Conservation (phyloP, 108 stramenopile genomes). For the Fragilaria radians region DNA sequence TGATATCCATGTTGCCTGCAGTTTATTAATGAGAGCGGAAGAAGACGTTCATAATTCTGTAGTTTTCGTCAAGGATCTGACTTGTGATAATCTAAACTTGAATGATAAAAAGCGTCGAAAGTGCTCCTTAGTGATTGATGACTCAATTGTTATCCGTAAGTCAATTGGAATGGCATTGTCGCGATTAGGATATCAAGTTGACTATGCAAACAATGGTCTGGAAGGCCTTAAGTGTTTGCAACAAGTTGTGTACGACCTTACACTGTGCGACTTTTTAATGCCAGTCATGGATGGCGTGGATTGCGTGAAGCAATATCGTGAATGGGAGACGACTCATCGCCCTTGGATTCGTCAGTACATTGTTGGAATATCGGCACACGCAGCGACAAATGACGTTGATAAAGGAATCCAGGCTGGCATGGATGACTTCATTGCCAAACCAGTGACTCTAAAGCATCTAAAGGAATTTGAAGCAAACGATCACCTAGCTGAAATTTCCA, state of each 20-base stretch:
- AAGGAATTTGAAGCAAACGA: conserved; percentile 36
- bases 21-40: conserved; percentile 1
- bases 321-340: conserved; percentile 47
- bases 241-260: conserved; percentile 43
- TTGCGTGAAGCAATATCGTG: conserved; percentile 57
- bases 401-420: conserved; percentile 58
- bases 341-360: conserved; percentile 43
- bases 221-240: conserved; percentile 54
- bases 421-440: conserved; percentile 57
- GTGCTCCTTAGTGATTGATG: conserved; percentile 53
- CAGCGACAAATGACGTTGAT: conserved; percentile 37
- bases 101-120: too few species aligned
- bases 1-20: neutral
- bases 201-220: conserved; percentile 62
- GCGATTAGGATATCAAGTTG: conserved; percentile 49
- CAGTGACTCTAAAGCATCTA: conserved; percentile 45
- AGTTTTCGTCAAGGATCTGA: too few species aligned
- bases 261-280: conserved; percentile 76
- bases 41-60: conserved; percentile 6
- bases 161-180: conserved; percentile 42
- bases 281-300: conserved; percentile 81
- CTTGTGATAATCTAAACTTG: too few species aligned
- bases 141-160: conserved; percentile 62
- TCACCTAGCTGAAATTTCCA: conserved; percentile 6
- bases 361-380: conserved; percentile 67